Evolutionary conservation across 176 grass and related monocot genomes (phyloP).

Genomic region (Puccinellia tenuiflora): DNA sequence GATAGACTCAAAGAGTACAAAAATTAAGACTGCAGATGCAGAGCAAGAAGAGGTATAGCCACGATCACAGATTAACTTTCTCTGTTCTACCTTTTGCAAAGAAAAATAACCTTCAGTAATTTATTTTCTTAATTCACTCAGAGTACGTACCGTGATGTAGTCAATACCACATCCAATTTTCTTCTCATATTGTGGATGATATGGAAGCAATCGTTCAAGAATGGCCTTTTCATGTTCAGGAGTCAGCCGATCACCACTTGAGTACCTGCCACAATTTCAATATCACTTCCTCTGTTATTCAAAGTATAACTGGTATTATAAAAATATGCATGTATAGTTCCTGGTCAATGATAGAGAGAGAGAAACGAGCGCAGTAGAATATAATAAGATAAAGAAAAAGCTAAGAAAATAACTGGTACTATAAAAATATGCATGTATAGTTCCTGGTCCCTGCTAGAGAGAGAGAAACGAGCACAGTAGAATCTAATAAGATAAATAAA

Average conservation of each 20-base stretch:
- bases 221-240: conserved; percentile 80
- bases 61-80: neutral
- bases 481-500: neutral
- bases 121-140: neutral
- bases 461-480: neutral
- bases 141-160: conserved; percentile 65
- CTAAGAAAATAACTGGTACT: neutral
- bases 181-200: conserved; percentile 86
- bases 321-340: neutral
- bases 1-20: neutral
- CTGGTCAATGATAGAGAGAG: too few relatives aligned
- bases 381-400: too few relatives aligned
- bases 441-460: neutral
- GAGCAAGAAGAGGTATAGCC: neutral
- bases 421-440: neutral
- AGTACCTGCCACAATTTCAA: conserved; percentile 52
- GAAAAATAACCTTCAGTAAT: neutral
- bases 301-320: neutral
- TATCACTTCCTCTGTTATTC: neutral
- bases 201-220: conserved; percentile 79
- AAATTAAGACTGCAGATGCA: neutral
- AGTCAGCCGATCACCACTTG: conserved; percentile 64
- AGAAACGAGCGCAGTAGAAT: too few relatives aligned
- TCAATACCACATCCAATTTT: conserved; percentile 93
- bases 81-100: neutral